These are phyloP conservation scores for Cladobotryum mycophilum DNA, from an alignment of 2,329 filamentous ascomycete genomes.

Conservation along the genomic window DNA sequence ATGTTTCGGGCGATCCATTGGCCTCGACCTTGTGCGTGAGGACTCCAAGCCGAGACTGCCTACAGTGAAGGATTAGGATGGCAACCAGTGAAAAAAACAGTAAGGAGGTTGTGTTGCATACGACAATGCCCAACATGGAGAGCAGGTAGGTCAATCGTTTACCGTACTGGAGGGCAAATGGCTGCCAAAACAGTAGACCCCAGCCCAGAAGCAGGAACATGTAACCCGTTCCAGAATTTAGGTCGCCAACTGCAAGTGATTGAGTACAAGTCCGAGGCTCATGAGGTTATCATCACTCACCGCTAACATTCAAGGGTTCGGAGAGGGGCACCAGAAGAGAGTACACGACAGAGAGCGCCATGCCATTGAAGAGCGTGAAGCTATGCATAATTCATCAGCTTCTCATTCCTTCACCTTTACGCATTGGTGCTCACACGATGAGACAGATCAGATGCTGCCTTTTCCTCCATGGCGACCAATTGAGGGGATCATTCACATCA, in stretches of 20 bases:
- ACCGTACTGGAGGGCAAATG: slow-evolving; percentile 40
- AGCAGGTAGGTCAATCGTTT: slow-evolving; percentile 34
- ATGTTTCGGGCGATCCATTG: slow-evolving; percentile 42
- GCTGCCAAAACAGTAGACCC: slow-evolving; percentile 42
- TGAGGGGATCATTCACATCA: slow-evolving; percentile 48
- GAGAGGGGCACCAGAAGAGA: slow-evolving; percentile 32
- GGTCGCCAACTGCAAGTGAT: slow-evolving; percentile 19
- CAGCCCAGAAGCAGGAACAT: slow-evolving; percentile 41
- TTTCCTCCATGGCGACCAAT: slow-evolving; percentile 34
- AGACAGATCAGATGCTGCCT: slow-evolving; percentile 21
- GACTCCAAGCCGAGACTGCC: slow-evolving; percentile 18
- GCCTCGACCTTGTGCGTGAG: slow-evolving; percentile 31
- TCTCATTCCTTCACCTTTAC: neutral
- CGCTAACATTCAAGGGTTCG: slow-evolving; percentile 24
- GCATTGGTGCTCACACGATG: slow-evolving; percentile 19
- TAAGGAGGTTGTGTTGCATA: slow-evolving; percentile 19
- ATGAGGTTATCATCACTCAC: neutral
- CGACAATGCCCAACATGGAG: slow-evolving; percentile 25
- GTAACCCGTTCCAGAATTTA: slow-evolving; percentile 35
- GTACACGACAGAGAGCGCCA: slow-evolving; percentile 34
- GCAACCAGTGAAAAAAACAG: no score
- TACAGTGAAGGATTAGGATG: neutral
- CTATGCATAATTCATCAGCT: slow-evolving; percentile 13
- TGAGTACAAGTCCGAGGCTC: neutral
- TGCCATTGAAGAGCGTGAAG: slow-evolving; percentile 34